Conservation (phyloP, 2,329 filamentous ascomycete genomes). For the Xylariales sp. region DNA sequence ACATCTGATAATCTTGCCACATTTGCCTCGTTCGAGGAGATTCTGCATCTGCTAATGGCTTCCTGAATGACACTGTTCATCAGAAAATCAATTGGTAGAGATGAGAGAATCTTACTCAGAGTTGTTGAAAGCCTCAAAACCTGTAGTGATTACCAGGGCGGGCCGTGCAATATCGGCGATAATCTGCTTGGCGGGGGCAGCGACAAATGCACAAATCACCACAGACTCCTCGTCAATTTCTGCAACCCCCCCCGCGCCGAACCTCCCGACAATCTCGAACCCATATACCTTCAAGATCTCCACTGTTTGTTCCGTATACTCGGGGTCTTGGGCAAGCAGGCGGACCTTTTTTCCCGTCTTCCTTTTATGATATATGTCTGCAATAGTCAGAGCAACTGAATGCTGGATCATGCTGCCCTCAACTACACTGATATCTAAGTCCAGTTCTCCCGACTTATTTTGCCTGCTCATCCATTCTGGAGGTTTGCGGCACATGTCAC, state of each 20-base stretch:
- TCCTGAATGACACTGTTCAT: too few species aligned
- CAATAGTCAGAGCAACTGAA: conserved; percentile 15
- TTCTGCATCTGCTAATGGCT: too few species aligned
- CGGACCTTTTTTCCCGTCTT: conserved; percentile 7
- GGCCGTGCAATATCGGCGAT: conserved; percentile 30
- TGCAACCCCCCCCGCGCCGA: conserved; percentile 25
- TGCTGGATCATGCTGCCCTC: conserved; percentile 12
- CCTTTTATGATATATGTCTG: conserved; percentile 8
- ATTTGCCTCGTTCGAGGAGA: too few species aligned
- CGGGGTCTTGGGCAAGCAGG: conserved; percentile 19
- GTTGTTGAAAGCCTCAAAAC: too few species aligned
- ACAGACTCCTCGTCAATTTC: conserved; percentile 27
- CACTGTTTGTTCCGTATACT: conserved; percentile 8
- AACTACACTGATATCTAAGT: conserved; percentile 7
- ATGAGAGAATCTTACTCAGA: too few species aligned
- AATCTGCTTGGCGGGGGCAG: conserved; percentile 29
- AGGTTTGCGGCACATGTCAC: conserved; percentile 12
- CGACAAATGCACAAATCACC: conserved; percentile 25
- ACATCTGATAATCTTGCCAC: too few species aligned
- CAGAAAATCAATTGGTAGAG: too few species aligned
- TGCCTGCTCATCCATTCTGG: conserved; percentile 9
- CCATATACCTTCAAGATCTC: conserved; percentile 12
- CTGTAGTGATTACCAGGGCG: conserved; percentile 10
- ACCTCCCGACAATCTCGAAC: conserved; percentile 15
- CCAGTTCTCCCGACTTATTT: conserved; percentile 8